These are phyloP conservation scores for Geranium brycei DNA, from an alignment of 345 rosid genomes.

Conservation along the genomic window DNA sequence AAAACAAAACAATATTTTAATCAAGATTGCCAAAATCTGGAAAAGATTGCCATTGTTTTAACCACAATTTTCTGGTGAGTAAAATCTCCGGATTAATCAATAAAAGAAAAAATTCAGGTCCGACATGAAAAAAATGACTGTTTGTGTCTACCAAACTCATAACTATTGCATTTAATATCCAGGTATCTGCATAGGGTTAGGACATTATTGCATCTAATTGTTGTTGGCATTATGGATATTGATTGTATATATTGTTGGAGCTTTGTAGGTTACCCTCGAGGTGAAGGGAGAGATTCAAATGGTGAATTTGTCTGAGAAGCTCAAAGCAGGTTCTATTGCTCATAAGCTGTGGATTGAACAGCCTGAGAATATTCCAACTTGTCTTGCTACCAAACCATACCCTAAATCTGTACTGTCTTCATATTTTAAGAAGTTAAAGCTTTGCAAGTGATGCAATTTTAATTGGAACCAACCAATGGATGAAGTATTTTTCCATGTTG, in stretches of 20 bases:
- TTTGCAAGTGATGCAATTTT: slow-evolving; percentile 43
- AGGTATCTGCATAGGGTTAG: not conserved
- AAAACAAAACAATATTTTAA: no score
- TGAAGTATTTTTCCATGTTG: no score
- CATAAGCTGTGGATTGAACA: slow-evolving; percentile 84
- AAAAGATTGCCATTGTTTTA: no score
- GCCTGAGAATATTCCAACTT: slow-evolving; percentile 82
- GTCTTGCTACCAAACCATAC: slow-evolving; percentile 73
- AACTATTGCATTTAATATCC: no score
- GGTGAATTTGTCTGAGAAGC: slow-evolving; percentile 61
- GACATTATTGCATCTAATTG: not conserved
- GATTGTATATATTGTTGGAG: not conserved
- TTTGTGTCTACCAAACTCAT: no score
- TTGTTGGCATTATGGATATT: not conserved
- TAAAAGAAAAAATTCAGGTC: no score
- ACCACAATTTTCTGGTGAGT: no score
- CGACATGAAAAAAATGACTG: no score
- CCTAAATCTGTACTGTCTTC: slow-evolving; percentile 43
- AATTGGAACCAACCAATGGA: no score
- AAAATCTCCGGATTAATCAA: no score
- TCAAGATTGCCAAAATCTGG: no score
- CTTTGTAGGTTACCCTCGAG: slow-evolving; percentile 68
- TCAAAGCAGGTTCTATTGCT: slow-evolving; percentile 45
- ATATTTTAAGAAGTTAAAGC: slow-evolving; percentile 63
- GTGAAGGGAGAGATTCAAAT: slow-evolving; percentile 83